Evolutionary conservation across 1,139 yeast genomes (phyloP), one percentile per base, ranked within the genome.

Genomic region (Saccharomycopsis crataegensis): DNA sequence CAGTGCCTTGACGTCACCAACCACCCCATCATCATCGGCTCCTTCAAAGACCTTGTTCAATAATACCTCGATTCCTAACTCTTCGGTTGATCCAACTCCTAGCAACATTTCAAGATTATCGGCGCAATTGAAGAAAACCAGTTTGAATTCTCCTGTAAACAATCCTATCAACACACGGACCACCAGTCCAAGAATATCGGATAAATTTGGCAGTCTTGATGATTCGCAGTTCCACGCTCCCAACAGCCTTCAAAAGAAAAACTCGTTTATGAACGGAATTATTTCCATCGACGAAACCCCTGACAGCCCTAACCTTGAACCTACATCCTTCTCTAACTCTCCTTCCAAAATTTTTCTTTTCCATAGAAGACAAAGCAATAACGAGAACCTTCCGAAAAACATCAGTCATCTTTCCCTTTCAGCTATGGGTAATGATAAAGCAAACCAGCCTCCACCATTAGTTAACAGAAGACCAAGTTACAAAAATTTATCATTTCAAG

Each of bases 321-420:
- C 56, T 11, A 49, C 51, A 6, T 46, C 50, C 6, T 42, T 53
- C 8, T 11, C 50, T 6, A 50, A 34, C 46, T 53, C 56, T n/a
- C 56, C 56, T 22, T 33, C 50, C 12, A 53, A 50, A 34, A n/a
- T 32, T 6, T 43, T 49, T 41, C 33, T 22, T 32, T 8, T 12
- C 38, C 11, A 38, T 37, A 11, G 28, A 11, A 16, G 36, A 40
- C 11, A 16, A 22, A 22, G 32, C n/a, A 37, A 32, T 32, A n/a
- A 12, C 28, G 51, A 44, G 14, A 41, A 50, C 28, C 33, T 53
- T 11, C 42, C 56, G 8, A 46, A 34, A 32, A 55, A 54, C 36
- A 53, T 55, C 16, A 55, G 58, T 36, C 50, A 55, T 32, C 48
- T 55, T 28, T 52, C 56, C 9, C 44, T 55, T 31, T 28, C 53